Percentiles rank a stretch among this genome's conserved stretches.
phyloP scores from a whole-genome alignment of 345 rosid genomes.

The Trapa incisa region DNA sequence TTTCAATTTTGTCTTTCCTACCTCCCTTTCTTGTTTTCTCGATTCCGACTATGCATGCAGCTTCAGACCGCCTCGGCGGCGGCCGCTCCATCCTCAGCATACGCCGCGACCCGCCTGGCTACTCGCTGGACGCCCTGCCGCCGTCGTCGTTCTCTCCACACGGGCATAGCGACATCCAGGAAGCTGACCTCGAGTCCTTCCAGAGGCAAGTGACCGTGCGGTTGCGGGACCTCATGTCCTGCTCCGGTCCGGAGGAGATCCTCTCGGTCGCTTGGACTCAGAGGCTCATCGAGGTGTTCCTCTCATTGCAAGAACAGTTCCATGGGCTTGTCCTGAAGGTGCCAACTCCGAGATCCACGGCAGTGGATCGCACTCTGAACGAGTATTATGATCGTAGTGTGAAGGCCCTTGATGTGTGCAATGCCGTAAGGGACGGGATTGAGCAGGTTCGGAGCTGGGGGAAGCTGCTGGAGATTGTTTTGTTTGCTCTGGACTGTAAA shows the following conservation, averaged over 20 bases:
- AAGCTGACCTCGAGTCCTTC: constrained; percentile 21
- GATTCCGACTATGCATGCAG: constrained; percentile 38
- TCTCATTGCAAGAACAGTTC: constrained; percentile 31
- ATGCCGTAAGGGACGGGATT: constrained; percentile 76
- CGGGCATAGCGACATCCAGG: neutral
- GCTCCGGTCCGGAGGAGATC: constrained; percentile 15
- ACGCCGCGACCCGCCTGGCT: constrained; percentile 37
- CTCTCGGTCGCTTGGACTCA: constrained; percentile 32
- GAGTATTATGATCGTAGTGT: constrained; percentile 60
- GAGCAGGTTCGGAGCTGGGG: constrained; percentile 65
- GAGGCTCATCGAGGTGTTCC: constrained; percentile 29
- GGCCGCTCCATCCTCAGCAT: constrained; percentile 32
- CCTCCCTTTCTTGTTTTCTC: neutral
- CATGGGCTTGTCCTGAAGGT: constrained; percentile 5
- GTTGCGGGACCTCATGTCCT: constrained; percentile 16
- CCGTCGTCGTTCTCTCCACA: neutral
- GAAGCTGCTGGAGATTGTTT: constrained; percentile 59
- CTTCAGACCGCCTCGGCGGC: constrained; percentile 22
- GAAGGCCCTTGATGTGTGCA: constrained; percentile 79
- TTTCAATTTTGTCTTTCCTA: neutral
- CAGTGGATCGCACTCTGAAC: constrained; percentile 34
- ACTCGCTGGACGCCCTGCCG: neutral
- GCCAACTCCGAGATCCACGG: constrained; percentile 15
- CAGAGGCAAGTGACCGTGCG: constrained; percentile 20
- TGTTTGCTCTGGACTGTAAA: constrained; percentile 23